Evolutionary conservation across 768 basidiomycete species (phyloP).

Genomic region (Boletus speciosus): DNA sequence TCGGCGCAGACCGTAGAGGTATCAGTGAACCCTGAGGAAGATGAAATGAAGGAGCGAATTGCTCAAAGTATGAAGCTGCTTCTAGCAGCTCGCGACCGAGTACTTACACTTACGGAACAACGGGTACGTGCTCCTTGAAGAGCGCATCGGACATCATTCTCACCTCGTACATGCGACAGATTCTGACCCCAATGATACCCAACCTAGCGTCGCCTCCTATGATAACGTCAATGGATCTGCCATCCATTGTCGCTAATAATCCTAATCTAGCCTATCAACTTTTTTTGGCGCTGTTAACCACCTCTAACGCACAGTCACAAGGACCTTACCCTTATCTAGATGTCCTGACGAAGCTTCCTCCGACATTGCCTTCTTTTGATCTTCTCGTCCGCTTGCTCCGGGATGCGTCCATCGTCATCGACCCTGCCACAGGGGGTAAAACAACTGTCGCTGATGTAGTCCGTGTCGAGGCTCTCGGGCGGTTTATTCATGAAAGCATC

Average conservation of each 20-base stretch:
- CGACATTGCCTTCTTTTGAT: slow-evolving; percentile 71
- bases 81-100: slow-evolving; percentile 65
- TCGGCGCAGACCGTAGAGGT: slow-evolving; percentile 4
- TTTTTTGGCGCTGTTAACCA: slow-evolving; percentile 53
- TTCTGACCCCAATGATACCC: slow-evolving; percentile 49
- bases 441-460: slow-evolving; percentile 66
- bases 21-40: slow-evolving; percentile 45
- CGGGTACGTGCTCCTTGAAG: slow-evolving; percentile 40
- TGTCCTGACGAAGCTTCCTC: slow-evolving; percentile 62
- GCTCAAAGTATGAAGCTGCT: slow-evolving; percentile 66
- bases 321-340: slow-evolving; percentile 54
- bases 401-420: slow-evolving; percentile 50
- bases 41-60: slow-evolving; percentile 54
- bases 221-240: slow-evolving; percentile 66
- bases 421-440: slow-evolving; percentile 39
- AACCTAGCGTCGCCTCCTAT: slow-evolving; percentile 44
- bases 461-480: slow-evolving; percentile 60
- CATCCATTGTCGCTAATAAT: slow-evolving; percentile 63
- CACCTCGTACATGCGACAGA: slow-evolving; percentile 31
- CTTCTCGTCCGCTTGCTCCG: slow-evolving; percentile 65
- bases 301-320: slow-evolving; percentile 28
- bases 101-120: slow-evolving; percentile 72
- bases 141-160: neutral
- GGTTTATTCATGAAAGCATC: slow-evolving; percentile 68
- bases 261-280: slow-evolving; percentile 68